Percentiles rank a stretch among this genome's conserved stretches.
These are phyloP conservation scores for Leucocoprinus leucothites DNA, from an alignment of 768 basidiomycete species.

Conservation along the genomic window DNA sequence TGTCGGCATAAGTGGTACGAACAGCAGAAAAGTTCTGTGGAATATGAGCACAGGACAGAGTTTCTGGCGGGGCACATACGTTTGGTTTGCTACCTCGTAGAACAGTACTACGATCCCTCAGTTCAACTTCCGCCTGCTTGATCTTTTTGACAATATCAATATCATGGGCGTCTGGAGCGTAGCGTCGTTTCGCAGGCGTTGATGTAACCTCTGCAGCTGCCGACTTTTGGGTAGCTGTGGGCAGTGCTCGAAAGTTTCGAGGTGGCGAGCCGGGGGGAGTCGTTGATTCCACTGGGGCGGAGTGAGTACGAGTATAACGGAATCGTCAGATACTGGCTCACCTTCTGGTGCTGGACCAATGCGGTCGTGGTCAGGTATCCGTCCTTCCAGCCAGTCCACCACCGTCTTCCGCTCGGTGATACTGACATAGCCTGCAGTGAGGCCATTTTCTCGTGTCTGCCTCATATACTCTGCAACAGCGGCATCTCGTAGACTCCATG, in stretches of 20 bases:
- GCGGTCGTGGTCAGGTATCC: slow-evolving; percentile 43
- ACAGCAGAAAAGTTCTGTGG: slow-evolving; percentile 80
- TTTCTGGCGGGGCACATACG: slow-evolving; percentile 42
- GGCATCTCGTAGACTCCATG: slow-evolving; percentile 74
- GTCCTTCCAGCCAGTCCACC: slow-evolving; percentile 81
- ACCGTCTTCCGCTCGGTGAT: slow-evolving; percentile 85
- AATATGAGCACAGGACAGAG: neutral
- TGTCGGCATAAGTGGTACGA: slow-evolving; percentile 63
- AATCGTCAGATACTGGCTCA: slow-evolving; percentile 27
- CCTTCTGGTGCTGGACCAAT: slow-evolving; percentile 39
- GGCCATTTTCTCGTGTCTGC: slow-evolving; percentile 71
- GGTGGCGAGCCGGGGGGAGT: slow-evolving; percentile 58
- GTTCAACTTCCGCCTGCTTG: slow-evolving; percentile 68
- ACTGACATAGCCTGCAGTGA: slow-evolving; percentile 75
- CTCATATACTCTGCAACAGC: slow-evolving; percentile 87
- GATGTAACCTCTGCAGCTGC: slow-evolving; percentile 30
- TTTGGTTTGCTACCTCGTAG: slow-evolving; percentile 81
- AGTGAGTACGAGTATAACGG: neutral
- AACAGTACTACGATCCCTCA: slow-evolving; percentile 79
- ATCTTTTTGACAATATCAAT: slow-evolving; percentile 87
- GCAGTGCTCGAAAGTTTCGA: slow-evolving; percentile 25
- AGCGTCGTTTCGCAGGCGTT: slow-evolving; percentile 68
- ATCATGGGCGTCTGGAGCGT: slow-evolving; percentile 76
- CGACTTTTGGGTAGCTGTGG: slow-evolving; percentile 26
- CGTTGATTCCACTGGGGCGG: slow-evolving; percentile 14